Percentiles rank a stretch among this genome's conserved stretches.
These are phyloP conservation scores for Ulota crispa DNA, from an alignment of 225 moss, liverwort and hornwort species.

Conservation along the genomic window DNA sequence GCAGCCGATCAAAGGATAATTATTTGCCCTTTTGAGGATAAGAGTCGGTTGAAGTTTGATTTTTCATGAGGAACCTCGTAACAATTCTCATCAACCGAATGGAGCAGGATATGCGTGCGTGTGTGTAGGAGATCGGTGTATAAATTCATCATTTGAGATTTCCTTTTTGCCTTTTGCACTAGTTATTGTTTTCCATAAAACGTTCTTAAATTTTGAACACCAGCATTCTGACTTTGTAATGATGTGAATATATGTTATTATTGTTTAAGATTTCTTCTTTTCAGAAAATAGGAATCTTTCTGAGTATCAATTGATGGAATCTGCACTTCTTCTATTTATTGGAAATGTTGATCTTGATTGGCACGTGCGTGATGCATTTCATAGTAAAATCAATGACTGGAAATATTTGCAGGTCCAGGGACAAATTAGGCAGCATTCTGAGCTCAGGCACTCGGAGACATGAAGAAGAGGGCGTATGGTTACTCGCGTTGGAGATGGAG, in stretches of 20 bases:
- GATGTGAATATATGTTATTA: neutral
- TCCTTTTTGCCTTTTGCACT: neutral
- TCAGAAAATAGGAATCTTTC: neutral
- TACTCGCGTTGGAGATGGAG: slow-evolving; percentile 76
- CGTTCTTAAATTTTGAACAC: neutral
- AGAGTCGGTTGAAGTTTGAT: neutral
- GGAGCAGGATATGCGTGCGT: no score
- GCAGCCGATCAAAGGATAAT: neutral
- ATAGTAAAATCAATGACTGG: neutral
- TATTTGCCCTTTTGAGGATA: neutral
- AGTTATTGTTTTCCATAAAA: neutral
- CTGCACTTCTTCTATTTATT: neutral
- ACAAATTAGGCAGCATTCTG: slow-evolving; percentile 11
- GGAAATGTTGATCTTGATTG: neutral
- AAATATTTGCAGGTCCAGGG: neutral
- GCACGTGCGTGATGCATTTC: slow-evolving; percentile 1
- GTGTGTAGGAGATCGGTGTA: neutral
- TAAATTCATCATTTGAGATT: neutral
- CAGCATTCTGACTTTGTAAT: neutral
- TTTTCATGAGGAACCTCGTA: neutral
- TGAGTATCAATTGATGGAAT: neutral
- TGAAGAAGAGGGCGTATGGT: slow-evolving; percentile 68
- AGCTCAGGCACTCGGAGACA: slow-evolving; percentile 23
- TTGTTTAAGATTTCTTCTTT: neutral
- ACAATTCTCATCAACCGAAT: neutral